Evolutionary conservation across 129 eudicot genomes (phyloP).

Genomic region (Rutidosis leptorrhynchoides): DNA sequence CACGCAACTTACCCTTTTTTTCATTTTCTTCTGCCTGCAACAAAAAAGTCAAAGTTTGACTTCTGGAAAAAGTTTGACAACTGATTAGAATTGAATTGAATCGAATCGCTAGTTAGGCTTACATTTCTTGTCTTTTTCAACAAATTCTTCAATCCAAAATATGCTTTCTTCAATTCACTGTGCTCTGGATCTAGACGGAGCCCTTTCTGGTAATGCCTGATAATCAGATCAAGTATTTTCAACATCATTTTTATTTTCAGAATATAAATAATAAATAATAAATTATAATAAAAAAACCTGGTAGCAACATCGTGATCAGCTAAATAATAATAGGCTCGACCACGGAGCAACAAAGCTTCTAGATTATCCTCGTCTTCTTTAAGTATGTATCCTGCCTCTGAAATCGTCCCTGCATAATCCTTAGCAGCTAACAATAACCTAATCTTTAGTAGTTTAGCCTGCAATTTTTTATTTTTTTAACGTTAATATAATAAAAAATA

Average conservation of each 20-base stretch:
- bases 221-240: not conserved
- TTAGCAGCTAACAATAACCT: constrained; percentile 67
- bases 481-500: not conserved
- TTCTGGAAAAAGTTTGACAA: not conserved
- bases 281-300: constrained; percentile 45
- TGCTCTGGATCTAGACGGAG: constrained; percentile 97
- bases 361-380: constrained; percentile 82
- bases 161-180: constrained; percentile 82
- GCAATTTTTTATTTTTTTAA: constrained; percentile 21
- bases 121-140: constrained; percentile 82
- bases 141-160: constrained; percentile 78
- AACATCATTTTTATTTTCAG: not conserved
- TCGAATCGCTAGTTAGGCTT: constrained; percentile 18
- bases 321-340: constrained; percentile 90
- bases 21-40: constrained; percentile 88
- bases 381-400: constrained; percentile 83
- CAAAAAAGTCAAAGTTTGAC: not conserved
- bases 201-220: constrained; percentile 96
- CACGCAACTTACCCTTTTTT: constrained; percentile 72
- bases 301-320: constrained; percentile 97
- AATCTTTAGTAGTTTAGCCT: constrained; percentile 86
- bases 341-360: constrained; percentile 82
- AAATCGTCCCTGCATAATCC: constrained; percentile 80
- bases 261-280: too few species aligned
- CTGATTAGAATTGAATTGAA: constrained; percentile 4